Evolutionary conservation across 257 asterid species (phyloP), one percentile per base, ranked within the genome.

Genomic region (Forsythia viridissima): DNA sequence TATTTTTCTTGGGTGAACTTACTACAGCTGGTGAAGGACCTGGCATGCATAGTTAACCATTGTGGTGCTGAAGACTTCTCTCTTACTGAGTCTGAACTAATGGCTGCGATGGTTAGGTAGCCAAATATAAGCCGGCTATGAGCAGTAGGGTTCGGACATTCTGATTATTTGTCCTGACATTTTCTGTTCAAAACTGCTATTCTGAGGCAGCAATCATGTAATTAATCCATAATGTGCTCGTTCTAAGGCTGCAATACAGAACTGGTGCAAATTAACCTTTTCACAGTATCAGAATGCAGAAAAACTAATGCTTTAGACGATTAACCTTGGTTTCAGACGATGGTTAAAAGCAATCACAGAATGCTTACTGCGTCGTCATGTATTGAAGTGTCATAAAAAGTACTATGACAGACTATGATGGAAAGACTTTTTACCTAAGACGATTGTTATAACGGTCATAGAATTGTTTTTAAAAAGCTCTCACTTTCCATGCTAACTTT

Each of bases 1-100:
- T 39, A 3, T 36, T 63, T 63, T 79, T 74, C 21, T 76, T 67
- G 52, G 18, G 40, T 81, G 77, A 66, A 34, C 20, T 15, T 41
- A 48, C 48, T 10, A 8, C 83, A 90, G 93, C 92, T 88, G 37
- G 89, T 83, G 72, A 71, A n/a, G 57, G 87, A 83, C 63, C 75
- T 90, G 16, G 68, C 73, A 1, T 76, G 82, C 69, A 76, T 90
- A 71, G 68, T 67, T 8, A 80, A 82, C 46, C 83, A 86, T n/a
- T 70, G 73, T 15, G 77, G 79, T 0, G 83, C 88, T 20, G 85
- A 85, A 79, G 91, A 84, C 74, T 86, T 86, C 71, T 87, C 90
- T 71, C 91, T 88, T 8, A 76, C 83, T 65, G 93, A 89, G 70
- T 82, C 80, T 61, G 86, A 84, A 51, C 44, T 70, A 71, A 71